Percentiles rank a stretch among this genome's conserved stretches.
Conservation (phyloP, 164 flowering plant species). For the Cinnamomum chago region DNA sequence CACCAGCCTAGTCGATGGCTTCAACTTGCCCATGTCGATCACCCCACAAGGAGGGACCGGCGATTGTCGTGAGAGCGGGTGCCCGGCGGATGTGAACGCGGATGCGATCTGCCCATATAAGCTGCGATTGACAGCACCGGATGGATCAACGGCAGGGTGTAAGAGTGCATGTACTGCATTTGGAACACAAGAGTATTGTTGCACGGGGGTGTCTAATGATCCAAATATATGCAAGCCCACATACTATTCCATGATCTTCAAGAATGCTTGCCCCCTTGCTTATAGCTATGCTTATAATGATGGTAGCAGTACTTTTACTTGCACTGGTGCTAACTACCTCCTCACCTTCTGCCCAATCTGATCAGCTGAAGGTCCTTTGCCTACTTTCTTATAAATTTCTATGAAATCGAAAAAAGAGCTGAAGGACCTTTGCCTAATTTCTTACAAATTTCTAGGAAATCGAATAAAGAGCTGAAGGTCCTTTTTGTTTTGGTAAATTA, state of each 20-base stretch:
- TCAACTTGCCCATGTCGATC: conserved; percentile 31
- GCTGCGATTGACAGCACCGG: conserved; percentile 7
- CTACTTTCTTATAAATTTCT: too few species aligned
- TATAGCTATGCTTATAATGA: conserved; percentile 31
- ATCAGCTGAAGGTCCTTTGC: background rate
- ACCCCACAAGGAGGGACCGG: conserved; percentile 66
- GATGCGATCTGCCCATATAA: conserved; percentile 48
- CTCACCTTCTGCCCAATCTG: conserved; percentile 25
- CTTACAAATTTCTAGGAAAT: too few species aligned
- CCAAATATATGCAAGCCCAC: conserved; percentile 22
- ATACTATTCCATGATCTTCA: conserved; percentile 22
- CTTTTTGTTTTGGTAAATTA: too few species aligned
- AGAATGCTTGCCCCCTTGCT: conserved; percentile 26
- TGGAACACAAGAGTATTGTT: conserved; percentile 19
- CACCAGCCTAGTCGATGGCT: conserved; percentile 86
- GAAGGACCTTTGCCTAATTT: too few species aligned
- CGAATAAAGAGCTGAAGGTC: too few species aligned
- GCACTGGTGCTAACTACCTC: conserved; percentile 21
- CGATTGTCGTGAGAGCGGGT: conserved; percentile 55
- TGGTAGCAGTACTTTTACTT: conserved; percentile 20
- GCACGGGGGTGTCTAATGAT: conserved; percentile 4
- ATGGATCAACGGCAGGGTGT: conserved; percentile 17
- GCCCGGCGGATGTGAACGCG: conserved; percentile 63
- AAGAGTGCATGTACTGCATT: conserved; percentile 24
- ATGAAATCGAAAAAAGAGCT: too few species aligned